phyloP scores from a whole-genome alignment of 495 filamentous ascomycete genomes.

The Darksidea phi region DNA sequence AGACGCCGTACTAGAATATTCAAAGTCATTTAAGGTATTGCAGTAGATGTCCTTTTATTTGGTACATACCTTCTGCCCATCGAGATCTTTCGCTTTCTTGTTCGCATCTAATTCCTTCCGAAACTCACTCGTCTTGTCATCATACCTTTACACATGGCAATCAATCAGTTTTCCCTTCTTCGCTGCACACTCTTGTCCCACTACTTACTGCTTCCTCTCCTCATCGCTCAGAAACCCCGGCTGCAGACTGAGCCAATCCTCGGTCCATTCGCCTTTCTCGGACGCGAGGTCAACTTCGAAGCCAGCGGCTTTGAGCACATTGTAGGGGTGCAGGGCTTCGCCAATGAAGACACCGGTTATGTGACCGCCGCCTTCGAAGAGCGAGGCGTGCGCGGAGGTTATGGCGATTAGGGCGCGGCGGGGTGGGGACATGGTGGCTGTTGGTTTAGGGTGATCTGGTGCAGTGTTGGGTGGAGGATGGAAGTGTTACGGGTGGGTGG shows the following conservation, averaged over 20 bases:
- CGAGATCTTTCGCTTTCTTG: too few relatives aligned
- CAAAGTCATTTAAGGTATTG: too few relatives aligned
- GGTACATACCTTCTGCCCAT: too few relatives aligned
- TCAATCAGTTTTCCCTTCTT: too few relatives aligned
- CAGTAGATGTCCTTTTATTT: too few relatives aligned
- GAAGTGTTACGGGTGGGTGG: neutral
- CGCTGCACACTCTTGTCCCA: too few relatives aligned
- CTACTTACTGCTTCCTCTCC: constrained; percentile 46
- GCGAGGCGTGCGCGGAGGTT: constrained; percentile 15
- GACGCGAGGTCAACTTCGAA: constrained; percentile 54
- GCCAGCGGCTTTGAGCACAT: constrained; percentile 47
- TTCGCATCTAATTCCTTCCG: too few relatives aligned
- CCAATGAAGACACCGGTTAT: constrained; percentile 49
- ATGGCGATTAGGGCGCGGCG: constrained; percentile 24
- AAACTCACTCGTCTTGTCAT: too few relatives aligned
- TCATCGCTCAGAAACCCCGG: constrained; percentile 48
- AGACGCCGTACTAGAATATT: constrained; percentile 48
- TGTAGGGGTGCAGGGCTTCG: constrained; percentile 53
- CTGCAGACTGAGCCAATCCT: constrained; percentile 51
- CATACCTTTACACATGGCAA: too few relatives aligned
- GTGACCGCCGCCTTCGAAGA: constrained; percentile 21
- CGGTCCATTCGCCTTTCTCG: constrained; percentile 48
- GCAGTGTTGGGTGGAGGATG: neutral
- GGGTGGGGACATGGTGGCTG: constrained; percentile 16
- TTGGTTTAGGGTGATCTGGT: neutral